phyloP scores from a whole-genome alignment of 208 protist genomes.

The Trypanosoma rangeli region DNA sequence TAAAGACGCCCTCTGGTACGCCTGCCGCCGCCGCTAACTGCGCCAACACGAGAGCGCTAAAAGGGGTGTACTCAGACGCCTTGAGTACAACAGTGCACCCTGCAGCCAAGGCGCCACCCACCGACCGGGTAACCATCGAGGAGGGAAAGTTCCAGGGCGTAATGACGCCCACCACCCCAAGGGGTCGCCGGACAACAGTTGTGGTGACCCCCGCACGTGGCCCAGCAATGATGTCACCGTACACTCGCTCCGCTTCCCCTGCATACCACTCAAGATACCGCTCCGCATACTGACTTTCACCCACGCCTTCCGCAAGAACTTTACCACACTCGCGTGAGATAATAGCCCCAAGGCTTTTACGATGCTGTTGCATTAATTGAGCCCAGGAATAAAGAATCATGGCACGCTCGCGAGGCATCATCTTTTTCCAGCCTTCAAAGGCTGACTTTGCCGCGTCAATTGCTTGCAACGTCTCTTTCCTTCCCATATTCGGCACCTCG shows the following conservation, averaged over 20 bases:
- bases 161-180: conserved; percentile 86
- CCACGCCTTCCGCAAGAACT: conserved; percentile 64
- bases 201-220: conserved; percentile 50
- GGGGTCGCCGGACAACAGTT: conserved; percentile 73
- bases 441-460: conserved; percentile 60
- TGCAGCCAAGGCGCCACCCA: conserved; percentile 85
- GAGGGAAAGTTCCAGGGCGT: conserved; percentile 95
- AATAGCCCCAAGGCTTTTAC: conserved; percentile 50
- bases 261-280: conserved; percentile 86
- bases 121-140: conserved; percentile 76
- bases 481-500: conserved; percentile 48
- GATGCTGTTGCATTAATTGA: conserved; percentile 51
- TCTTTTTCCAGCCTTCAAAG: conserved; percentile 63
- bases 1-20: conserved; percentile 79
- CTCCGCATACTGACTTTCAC: conserved; percentile 67
- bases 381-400: conserved; percentile 67
- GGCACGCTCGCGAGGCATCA: conserved; percentile 61
- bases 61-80: conserved; percentile 81
- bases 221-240: conserved; percentile 73
- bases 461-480: conserved; percentile 44
- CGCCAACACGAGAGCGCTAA: conserved; percentile 72
- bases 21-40: conserved; percentile 70
- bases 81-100: conserved; percentile 91
- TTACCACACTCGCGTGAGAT: conserved; percentile 86
- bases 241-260: conserved; percentile 78